Evolutionary conservation across 2,329 filamentous ascomycete species (phyloP), one percentile per base, ranked within the genome.

Genomic region (Blumeria graminis): DNA sequence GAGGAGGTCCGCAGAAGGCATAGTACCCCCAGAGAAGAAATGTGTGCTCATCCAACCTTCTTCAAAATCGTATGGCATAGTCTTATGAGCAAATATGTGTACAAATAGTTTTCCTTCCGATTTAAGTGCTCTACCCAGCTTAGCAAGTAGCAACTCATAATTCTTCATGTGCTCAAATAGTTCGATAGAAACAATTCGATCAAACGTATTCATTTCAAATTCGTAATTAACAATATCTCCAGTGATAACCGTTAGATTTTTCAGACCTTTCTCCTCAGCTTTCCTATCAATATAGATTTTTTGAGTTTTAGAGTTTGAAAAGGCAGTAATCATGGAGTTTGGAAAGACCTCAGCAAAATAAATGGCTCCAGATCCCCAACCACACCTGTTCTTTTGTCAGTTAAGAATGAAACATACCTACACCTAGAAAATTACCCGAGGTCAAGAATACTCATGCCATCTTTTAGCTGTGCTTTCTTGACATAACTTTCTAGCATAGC

Each of bases 111-210:
- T 82, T 4, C 81, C 82, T 1, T 72, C 71, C 0, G 78, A 75
- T 61, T 76, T 80, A 56, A 85, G 69, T 2, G 79, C 73, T 34
- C 73, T 70, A 3, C 72, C 64, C 14, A 84, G 69, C 66, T 85
- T 85, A 46, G 74, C 72, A 69, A 85, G 76, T 28, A 85, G 73
- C 11, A 78, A 69, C 59, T 81, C 75, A 67, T 85, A 84, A 66
- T 85, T 85, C 66, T 85, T 85, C 81, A 85, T 84, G 67, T 85
- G 82, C 65, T 85, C 81, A 63, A 86, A 84, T 11, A 85, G 71
- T 72, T 76, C 82, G 59, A 85, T 81, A 7, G 77, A 80, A 14
- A 85, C 70, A 1, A 84, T 77, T 11, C 81, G 73, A 64, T 85
- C 82, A 62, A 78, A 85, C 5, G 65, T 69, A 32, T 70, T 69